Base-by-base conservation (phyloP, 345 rosid genomes). In the Limnanthes douglasii region DNA sequence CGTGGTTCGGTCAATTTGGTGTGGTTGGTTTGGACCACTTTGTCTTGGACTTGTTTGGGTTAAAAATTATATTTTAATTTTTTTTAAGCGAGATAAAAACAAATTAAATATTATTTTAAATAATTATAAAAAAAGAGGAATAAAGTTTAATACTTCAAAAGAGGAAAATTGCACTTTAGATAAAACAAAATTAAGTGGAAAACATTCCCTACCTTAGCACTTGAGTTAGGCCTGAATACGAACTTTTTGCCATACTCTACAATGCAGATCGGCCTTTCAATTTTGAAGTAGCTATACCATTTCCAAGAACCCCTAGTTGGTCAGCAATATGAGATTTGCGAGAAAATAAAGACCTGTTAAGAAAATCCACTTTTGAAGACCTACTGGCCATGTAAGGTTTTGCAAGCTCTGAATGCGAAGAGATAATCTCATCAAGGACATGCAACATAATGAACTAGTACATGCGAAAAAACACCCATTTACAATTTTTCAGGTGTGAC, bases 321-420 rank as follows among this genome's bases (percentile, higher is more conserved):
- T 61, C 66, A 30, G 84, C 62, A 18, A 43, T 65, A 11, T 78
- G 68, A 10, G 80, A 60, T 13, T 59, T 66, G 18, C 62, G 25
- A 43, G 69, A 52, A 16, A 65, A 56, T 17, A 52, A 48, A 15
- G 34, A 51, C 39, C 56, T 56, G 39, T 45, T 62, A 34, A 39
- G 45, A 19, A 52, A 32, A 44, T 55, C 27, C 37, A 70, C 68
- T 58, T 71, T 78, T 26, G 85, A 71, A 33, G 83, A 73, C 68
- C 93, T 71, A 54, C 73, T 68, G 30, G 75, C 83, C 96, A 85
- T 90, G 75, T 72, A 90, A 44, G 81, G 85, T 64, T 73, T 85
- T 54, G 99, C 96, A 63, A 92, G 93, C 76, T 81, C 90, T 29
- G 83, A 74, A 43, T 96, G 96, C 26, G 93, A 72, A 36, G 75